Base-by-base conservation (phyloP, 139 green algal species). In the Chlorella sp. region DNA sequence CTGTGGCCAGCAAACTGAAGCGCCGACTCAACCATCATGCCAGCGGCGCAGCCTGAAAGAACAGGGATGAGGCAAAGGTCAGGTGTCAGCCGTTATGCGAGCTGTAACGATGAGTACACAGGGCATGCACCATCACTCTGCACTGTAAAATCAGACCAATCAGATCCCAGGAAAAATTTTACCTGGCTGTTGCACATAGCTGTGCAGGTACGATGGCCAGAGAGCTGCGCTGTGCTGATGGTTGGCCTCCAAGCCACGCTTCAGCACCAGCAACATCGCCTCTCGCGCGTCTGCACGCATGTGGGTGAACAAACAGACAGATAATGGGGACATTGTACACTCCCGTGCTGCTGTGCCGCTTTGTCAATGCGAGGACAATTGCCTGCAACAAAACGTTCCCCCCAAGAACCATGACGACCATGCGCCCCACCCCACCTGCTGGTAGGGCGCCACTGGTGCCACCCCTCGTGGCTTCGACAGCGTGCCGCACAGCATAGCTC, bases 201-300 rank as follows among this genome's bases (percentile, higher is more conserved):
- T 40, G 41, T 86, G 72, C n/a, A 81, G 72, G 58, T 86, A 86
- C 17, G 76, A 43, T 26, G 72, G 72, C 82, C 82, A 86, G 1
- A 86, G 70, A 41, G 34, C 28, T 3, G 70, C 43, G 54, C 65
- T 79, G 30, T 85, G 81, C 51, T 56, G 70, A 40, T 60, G 54
- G 68, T 85, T 70, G 26, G 41, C 34, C 69, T 85, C 81, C 51
- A 85, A 30, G 3, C 81, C 81, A 3, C 81, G 81, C 69, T 80
- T 80, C 34, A 85, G 68, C 46, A 85, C 81, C 36, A 80, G 69
- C 34, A 85, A 36, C 46, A 67, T 40, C 26, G 56, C 48, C 51
- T 80, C 58, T 1, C 60, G 40, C 36, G 44, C 28, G 17, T 7
- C 77, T 83, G 77, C 60, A 16, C 16, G 14, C 14, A 24, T 26